Evolutionary conservation across 2,329 filamentous ascomycete species (phyloP), one percentile per base, ranked within the genome.

Genomic region (Apiospora rasikravindrae): DNA sequence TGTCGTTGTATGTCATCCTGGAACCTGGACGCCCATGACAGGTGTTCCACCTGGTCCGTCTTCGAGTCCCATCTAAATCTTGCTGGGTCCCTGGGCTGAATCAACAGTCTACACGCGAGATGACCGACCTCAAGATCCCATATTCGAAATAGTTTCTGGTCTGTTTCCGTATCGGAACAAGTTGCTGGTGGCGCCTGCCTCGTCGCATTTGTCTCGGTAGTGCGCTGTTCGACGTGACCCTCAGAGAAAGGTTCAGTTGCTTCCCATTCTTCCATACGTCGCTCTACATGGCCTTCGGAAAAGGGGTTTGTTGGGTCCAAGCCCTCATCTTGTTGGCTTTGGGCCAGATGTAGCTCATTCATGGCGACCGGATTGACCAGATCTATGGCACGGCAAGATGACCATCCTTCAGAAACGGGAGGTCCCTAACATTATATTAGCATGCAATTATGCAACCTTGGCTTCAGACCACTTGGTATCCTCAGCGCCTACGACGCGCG

Each of bases 301-400:
- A 57, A 57, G 26, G 51, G 51, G 51, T 57, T 57, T 57, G 26
- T 57, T 57, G 14, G 26, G 51, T 57, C 26, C 26, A 57, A 57
- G 24, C 51, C 51, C 51, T 57, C 51, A 33, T 57, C 26, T 57
- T 57, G 26, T 57, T 57, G 26, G 14, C 51, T 57, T 57, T 57
- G 26, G 26, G 33, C 51, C 26, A 57, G 14, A 57, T 4, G 51
- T 57, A 57, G 26, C 51, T 57, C 51, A 33, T 57, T 29, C 14
- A 57, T 57, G 26, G 51, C 51, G 51, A 57, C 26, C 14, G 1
- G 51, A 33, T 57, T 57, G 26, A 57, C 24, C 4, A 57, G 26
- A 57, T 33, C 51, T 57, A 1, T 33, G 26, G 51, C 26, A 57
- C 51, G 14, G 51, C 51, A 57, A 57, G 26, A 57, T 57, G 24